Evolutionary conservation across 139 green algal genomes (phyloP), one percentile per base, ranked within the genome.

Genomic region (Dunaliella sp.): DNA sequence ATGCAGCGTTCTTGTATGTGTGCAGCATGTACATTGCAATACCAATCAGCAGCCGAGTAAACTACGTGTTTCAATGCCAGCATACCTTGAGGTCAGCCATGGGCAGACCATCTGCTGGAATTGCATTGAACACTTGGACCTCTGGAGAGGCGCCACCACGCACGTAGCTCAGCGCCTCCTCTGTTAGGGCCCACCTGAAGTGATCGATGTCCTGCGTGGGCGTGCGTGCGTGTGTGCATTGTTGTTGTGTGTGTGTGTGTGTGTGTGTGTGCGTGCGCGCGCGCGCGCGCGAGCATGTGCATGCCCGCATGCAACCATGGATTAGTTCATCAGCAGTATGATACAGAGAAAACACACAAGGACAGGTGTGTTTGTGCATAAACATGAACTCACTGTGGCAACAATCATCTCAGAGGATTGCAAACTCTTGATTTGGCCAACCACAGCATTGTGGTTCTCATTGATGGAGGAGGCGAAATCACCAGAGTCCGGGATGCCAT

Each of bases 341-440:
- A 16, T 35, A 35, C 26, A 16, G 25, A 35, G 25, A 79, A 31
- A 32, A 30, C 3, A 3, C 3, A 30, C 3, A 32, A 3, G 25
- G 74, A 3, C 24, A 22, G 48, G 30, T 59, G 73, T 16, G 26
- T 35, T 2, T 28, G 22, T 37, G 3, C 38, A 83, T 28, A 30
- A 81, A 28, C 2, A 65, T 65, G 1, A 24, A 28, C 78, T n/a
- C 57, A 88, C 77, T 36, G 77, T 75, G 16, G 37, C 32, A 12
- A 38, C 1, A 33, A 99, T 92, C 83, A 98, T 92, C 80, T 98
- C 96, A 36, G 92, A 86, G 0, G 95, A 86, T 25, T 93, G 37
- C 38, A 99, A 87, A 32, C 92, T 97, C 90, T 98, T 98, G 31
- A 99, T 95, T 1, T 91, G 72, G 26, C 96, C 95, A 28, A 98